Percentiles rank a stretch among this genome's conserved stretches.
These are phyloP conservation scores for Solanum boliviense DNA, from an alignment of 257 asterid genomes.

Conservation along the genomic window DNA sequence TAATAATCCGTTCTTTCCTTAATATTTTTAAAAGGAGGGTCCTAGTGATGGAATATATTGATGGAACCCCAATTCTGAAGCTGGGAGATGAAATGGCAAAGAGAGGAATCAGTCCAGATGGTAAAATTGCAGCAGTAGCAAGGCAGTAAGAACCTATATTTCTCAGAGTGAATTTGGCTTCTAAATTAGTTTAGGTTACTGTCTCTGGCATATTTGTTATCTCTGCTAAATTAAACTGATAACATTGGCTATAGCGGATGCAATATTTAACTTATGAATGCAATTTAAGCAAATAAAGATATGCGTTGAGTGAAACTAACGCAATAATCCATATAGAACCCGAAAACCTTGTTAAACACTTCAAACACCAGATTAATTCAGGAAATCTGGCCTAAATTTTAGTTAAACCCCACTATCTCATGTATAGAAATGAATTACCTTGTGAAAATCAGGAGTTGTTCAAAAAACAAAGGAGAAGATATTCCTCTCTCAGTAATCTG, in stretches of 20 bases:
- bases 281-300: background rate
- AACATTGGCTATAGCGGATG: background rate
- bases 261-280: background rate
- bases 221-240: background rate
- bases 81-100: constrained; percentile 92
- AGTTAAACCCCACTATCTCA: background rate
- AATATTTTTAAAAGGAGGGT: constrained; percentile 48
- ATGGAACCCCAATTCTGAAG: constrained; percentile 84
- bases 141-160: constrained; percentile 79
- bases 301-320: background rate
- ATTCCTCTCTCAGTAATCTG: background rate
- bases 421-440: background rate
- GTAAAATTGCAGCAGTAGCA: constrained; percentile 86
- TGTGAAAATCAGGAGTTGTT: background rate
- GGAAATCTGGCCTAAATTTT: background rate
- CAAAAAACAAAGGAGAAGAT: background rate
- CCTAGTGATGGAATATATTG: constrained; percentile 85
- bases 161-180: background rate
- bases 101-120: constrained; percentile 86
- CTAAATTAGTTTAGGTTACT: background rate
- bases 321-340: background rate
- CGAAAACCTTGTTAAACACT: background rate
- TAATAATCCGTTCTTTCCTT: background rate
- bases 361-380: background rate
- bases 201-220: background rate